phyloP scores from a whole-genome alignment of 768 basidiomycete genomes.

The Lactarius sp. region DNA sequence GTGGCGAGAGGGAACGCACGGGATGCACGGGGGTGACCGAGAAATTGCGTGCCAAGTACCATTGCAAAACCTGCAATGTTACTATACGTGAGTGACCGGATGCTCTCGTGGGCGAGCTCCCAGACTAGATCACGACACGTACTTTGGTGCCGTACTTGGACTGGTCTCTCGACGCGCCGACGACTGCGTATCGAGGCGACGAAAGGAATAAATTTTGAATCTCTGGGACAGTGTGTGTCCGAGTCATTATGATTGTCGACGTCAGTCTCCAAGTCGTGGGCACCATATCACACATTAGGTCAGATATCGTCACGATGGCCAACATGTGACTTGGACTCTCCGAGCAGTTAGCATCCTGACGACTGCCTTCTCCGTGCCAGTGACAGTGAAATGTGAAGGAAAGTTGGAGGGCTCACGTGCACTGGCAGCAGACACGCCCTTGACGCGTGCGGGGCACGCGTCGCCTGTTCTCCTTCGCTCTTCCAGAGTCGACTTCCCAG shows the following conservation, averaged over 20 bases:
- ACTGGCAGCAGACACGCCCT: neutral
- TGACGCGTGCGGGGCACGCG: constrained; percentile 29
- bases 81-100: neutral
- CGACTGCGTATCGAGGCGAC: constrained; percentile 64
- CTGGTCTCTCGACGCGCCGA: constrained; percentile 78
- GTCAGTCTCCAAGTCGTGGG: neutral
- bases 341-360: neutral
- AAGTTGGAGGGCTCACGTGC: constrained; percentile 6
- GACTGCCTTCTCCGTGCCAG: neutral
- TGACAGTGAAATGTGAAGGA: neutral
- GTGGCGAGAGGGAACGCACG: constrained; percentile 37
- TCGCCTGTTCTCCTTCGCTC: neutral
- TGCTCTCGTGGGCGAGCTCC: neutral
- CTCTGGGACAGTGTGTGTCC: constrained; percentile 33
- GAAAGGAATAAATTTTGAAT: constrained; percentile 53
- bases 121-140: neutral
- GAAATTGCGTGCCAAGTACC: constrained; percentile 61
- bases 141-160: constrained; percentile 78
- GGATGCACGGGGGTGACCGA: constrained; percentile 71
- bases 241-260: constrained; percentile 3
- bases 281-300: neutral
- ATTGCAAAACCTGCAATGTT: constrained; percentile 58
- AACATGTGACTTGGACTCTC: neutral
- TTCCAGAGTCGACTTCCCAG: neutral
- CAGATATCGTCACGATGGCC: neutral